Evolutionary conservation across 768 basidiomycete genomes (phyloP), one percentile per base, ranked within the genome.

Genomic region (Panaeolus cyanescens): DNA sequence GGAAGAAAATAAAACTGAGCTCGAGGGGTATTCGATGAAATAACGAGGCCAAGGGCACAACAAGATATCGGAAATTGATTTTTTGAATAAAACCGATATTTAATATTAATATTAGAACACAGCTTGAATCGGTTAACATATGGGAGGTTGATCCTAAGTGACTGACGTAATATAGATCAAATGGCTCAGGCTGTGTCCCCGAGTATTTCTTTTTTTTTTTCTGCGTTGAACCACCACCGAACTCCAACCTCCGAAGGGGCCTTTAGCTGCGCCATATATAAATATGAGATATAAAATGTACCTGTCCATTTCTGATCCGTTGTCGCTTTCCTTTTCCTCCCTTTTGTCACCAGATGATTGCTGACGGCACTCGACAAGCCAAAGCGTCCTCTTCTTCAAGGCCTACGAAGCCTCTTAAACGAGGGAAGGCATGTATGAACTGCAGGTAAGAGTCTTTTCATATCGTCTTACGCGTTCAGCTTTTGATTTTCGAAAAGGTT

Each of bases 381-480:
- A 74, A 70, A 59, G 65, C 68, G 58, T 67, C 45, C 22, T 50
- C 67, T 58, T 65, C 70, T n/a, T 68, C 69, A 59, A 73, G 65
- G 64, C 67, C 65, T 36, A 66, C 77, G 17, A 80, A 76, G 68
- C 83, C 83, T 10, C 69, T 85, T 67, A 82, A 80, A 74, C 73
- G 83, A 62, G 83, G 83, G n/a, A 80, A 75, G 59, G 83, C 83
- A 59, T 85, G 83, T 60, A 79, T 83, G 74, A 82, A 79, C 59
- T 85, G 83, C 77, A 75, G 83, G 83, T 80, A 61, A 56, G 76
- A 67, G 8, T 54, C 53, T 58, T 59, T 53, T 62, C 39, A 42
- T 40, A 30, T 34, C 55, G 28, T 37, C 9, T 13, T n/a, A 42
- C 22, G 40, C 33, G 22, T 56, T 45, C 59, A 58, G n/a, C 55